Conservation (phyloP, 2,329 filamentous ascomycete species). For the Apiospora rasikravindrae region DNA sequence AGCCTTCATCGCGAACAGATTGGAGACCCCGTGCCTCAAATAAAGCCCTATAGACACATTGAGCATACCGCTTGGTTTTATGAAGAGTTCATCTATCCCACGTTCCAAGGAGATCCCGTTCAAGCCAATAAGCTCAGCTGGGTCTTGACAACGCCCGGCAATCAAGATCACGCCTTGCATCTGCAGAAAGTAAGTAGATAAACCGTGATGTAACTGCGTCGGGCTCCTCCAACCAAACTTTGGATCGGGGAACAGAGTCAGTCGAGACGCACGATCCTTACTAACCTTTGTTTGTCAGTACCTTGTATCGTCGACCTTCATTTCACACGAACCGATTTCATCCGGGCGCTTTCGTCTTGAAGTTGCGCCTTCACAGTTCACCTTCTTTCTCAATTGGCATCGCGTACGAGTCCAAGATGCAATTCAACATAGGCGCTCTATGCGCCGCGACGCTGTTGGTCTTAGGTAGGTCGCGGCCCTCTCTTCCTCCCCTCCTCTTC, state of each 20-base stretch:
- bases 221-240: neutral
- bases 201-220: neutral
- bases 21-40: neutral
- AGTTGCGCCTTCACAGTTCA: neutral
- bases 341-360: no score
- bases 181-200: conserved; percentile 7
- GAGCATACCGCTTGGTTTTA: neutral
- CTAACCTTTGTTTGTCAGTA: neutral
- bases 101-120: neutral
- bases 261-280: neutral
- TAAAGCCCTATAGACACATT: neutral
- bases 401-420: neutral
- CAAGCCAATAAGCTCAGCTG: neutral
- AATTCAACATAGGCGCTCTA: neutral
- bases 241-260: neutral
- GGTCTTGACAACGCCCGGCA: neutral
- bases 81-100: neutral
- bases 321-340: neutral
- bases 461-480: neutral
- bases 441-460: neutral
- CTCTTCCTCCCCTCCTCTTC: neutral
- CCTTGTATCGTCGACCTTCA: neutral
- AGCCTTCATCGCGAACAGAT: neutral
- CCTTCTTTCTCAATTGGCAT: neutral
- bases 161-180: neutral